Evolutionary conservation across 2,329 filamentous ascomycete species (phyloP).

Genomic region (Talaromyces sp.): DNA sequence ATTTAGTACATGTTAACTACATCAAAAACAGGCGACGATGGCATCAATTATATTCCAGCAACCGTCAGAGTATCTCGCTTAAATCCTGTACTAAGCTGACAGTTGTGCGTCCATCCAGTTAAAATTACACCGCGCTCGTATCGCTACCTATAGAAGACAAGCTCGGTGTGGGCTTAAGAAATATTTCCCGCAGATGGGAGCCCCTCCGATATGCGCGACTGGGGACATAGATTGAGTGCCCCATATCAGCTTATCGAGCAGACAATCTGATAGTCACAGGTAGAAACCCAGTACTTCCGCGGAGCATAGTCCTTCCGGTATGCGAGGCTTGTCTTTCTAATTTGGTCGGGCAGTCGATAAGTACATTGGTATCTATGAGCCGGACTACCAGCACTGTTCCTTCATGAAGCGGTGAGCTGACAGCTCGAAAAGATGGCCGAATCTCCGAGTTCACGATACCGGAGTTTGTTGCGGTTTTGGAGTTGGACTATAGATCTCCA

Average conservation of each 20-base stretch:
- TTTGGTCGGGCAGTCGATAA: neutral
- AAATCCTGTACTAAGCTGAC: neutral
- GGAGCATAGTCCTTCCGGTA: neutral
- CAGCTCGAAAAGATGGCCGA: neutral
- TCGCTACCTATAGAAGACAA: neutral
- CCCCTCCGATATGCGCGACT: neutral
- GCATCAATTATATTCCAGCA: neutral
- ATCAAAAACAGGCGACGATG: neutral
- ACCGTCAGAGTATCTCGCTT: neutral
- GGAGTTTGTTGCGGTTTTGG: conserved; percentile 25
- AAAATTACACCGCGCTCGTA: conserved; percentile 1
- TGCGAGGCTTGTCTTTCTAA: neutral
- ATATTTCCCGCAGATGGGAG: neutral
- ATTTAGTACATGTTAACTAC: too few species aligned
- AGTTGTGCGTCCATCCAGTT: neutral
- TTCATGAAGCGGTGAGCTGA: neutral
- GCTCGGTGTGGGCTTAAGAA: neutral
- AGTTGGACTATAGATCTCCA: conserved; percentile 57
- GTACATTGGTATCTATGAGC: neutral
- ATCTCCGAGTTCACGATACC: neutral
- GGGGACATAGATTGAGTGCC: neutral
- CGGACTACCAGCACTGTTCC: neutral
- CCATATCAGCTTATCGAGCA: neutral
- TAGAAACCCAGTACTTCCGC: neutral
- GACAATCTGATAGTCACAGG: neutral